A percentile compares a stretch with the other conserved stretches of the same genome.
phyloP scores from a whole-genome alignment of 2,329 filamentous ascomycete species.

The Diplodia mutila region DNA sequence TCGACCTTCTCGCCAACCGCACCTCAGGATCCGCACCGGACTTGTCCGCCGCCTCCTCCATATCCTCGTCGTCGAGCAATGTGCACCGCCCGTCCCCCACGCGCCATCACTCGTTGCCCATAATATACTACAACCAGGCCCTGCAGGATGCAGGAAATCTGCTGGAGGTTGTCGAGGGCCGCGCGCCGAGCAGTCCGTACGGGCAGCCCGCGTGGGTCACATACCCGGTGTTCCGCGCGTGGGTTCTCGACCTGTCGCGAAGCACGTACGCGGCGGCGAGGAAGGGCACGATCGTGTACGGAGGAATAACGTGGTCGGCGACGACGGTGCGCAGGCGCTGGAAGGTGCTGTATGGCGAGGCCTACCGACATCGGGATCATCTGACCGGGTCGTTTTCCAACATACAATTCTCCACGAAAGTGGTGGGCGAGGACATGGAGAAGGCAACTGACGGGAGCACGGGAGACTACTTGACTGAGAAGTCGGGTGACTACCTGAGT shows the following conservation, averaged over 20 bases:
- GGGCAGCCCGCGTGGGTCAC: constrained; percentile 24
- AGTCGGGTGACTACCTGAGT: background rate
- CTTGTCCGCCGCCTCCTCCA: background rate
- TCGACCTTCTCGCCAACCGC: constrained; percentile 7
- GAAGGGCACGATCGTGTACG: constrained; percentile 16
- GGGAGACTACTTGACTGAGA: background rate
- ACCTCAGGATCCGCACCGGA: background rate
- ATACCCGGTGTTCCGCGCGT: constrained; percentile 15
- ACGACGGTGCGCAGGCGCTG: constrained; percentile 18
- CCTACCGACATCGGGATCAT: constrained; percentile 7
- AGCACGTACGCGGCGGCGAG: background rate
- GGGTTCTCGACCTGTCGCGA: constrained; percentile 19
- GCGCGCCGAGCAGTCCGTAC: constrained; percentile 9
- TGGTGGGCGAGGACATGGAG: background rate
- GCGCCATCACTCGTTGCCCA: constrained; percentile 1
- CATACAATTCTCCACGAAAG: constrained; percentile 15
- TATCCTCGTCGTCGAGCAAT: background rate
- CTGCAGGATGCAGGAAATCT: constrained; percentile 12
- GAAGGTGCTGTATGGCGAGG: constrained; percentile 18
- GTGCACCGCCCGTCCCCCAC: background rate
- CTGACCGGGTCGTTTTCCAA: constrained; percentile 19
- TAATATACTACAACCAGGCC: constrained; percentile 21
- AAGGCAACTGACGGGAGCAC: background rate
- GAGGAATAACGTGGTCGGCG: constrained; percentile 8
- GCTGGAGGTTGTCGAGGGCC: constrained; percentile 13